Conservation (phyloP, 371 early-diverging fungal genomes). For the Dipsacomyces acuminosporus region DNA sequence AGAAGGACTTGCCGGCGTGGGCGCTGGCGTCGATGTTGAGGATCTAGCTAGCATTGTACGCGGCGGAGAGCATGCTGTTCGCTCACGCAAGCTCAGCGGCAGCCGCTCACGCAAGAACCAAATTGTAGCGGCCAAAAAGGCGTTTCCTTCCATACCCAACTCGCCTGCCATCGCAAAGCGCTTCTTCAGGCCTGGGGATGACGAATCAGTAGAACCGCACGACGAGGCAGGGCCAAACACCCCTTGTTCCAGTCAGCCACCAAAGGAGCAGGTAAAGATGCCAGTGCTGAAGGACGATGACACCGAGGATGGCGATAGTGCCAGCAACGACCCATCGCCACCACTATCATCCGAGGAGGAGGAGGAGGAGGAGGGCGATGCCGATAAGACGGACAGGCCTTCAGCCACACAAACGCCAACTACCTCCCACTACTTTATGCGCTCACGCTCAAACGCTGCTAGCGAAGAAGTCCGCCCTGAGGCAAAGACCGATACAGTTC, state of each 20-base stretch:
- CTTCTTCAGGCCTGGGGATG: background rate
- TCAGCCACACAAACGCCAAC: background rate
- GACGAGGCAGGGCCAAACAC: too few species aligned
- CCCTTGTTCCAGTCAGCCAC: too few species aligned
- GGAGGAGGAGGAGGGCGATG: too few species aligned
- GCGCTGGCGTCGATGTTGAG: conserved; percentile 33
- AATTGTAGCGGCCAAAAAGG: conserved; percentile 8
- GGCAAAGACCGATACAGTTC: conserved; percentile 35
- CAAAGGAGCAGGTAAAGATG: conserved; percentile 6
- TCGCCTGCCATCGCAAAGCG: conserved; percentile 10
- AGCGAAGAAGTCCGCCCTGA: conserved; percentile 42
- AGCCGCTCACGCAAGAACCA: conserved; percentile 13
- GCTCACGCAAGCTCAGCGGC: conserved; percentile 36
- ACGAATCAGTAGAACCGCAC: background rate
- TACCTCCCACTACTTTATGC: conserved; percentile 32
- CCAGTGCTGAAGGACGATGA: conserved; percentile 2
- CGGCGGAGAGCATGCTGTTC: conserved; percentile 39
- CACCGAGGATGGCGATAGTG: background rate
- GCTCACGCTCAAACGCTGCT: conserved; percentile 39
- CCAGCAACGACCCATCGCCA: too few species aligned
- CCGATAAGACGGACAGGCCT: too few species aligned
- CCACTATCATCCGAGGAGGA: too few species aligned
- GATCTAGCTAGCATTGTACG: conserved; percentile 42
- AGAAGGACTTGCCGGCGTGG: conserved; percentile 26
- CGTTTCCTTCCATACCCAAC: conserved; percentile 31